A percentile compares a stretch with the other conserved stretches of the same genome.
phyloP scores from a whole-genome alignment of 2,329 filamentous ascomycete species.

The Penicillium sp. region DNA sequence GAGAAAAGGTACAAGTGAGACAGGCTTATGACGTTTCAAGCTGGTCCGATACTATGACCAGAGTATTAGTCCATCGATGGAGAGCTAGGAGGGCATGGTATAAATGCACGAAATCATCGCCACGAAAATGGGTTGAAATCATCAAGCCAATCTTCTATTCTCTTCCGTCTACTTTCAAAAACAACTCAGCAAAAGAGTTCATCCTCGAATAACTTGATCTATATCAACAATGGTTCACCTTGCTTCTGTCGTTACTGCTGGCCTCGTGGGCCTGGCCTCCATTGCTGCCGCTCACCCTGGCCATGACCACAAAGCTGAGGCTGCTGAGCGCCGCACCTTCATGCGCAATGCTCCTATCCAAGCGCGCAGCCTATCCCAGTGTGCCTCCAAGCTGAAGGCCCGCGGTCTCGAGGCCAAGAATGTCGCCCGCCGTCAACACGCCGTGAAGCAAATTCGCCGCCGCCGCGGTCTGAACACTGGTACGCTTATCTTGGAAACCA shows the following conservation, averaged over 20 bases:
- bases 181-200: background rate
- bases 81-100: background rate
- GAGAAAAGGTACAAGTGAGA: background rate
- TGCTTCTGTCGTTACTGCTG: constrained; percentile 27
- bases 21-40: background rate
- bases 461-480: constrained; percentile 43
- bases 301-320: constrained; percentile 54
- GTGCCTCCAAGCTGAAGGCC: constrained; percentile 51
- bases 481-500: constrained; percentile 9
- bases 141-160: background rate
- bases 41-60: background rate
- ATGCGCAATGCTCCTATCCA: constrained; percentile 45
- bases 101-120: constrained; percentile 1
- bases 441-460: constrained; percentile 48
- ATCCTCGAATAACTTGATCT: background rate
- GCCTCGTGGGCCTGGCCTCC: constrained; percentile 31
- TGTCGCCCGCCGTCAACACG: constrained; percentile 49
- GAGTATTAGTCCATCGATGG: background rate
- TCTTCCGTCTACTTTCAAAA: background rate
- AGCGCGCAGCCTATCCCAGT: constrained; percentile 51
- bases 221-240: constrained; percentile 26
- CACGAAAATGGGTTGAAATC: background rate
- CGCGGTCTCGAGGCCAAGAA: constrained; percentile 53
- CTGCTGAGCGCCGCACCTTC: constrained; percentile 55
- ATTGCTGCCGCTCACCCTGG: constrained; percentile 52